Evolutionary conservation across 768 basidiomycete genomes (phyloP), one percentile per base, ranked within the genome.

Genomic region (Phallus indusiatus): DNA sequence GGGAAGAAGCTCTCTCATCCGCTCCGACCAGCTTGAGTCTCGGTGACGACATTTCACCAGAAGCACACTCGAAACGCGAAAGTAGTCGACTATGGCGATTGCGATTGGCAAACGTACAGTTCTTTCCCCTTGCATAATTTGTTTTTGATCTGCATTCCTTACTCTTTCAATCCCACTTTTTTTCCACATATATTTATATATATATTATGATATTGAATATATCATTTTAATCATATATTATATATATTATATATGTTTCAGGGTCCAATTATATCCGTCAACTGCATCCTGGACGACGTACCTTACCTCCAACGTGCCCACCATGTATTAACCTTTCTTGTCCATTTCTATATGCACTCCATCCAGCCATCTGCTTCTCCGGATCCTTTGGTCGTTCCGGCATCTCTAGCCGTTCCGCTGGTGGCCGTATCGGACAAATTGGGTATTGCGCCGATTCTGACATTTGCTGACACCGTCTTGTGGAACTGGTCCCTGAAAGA

Each of bases 391-490:
- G 66, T 78, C 54, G 81, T 99, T 35, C 95, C 95, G 1, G 77
- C 81, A 60, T 78, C 86, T 10, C 75, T 99, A 46, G 80, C 90
- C 1, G 71, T 89, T 21, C 94, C 95, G 0, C 77, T 96, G 28
- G 79, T 90, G 28, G 67, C 78, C 17, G 83, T 95, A 51, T 95
- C 92, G 14, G 78, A 78, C 10, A 71, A 79, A 54, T 79, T 99
- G 47, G 84, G 83, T 54, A 85, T 94, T n/a, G 93, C 94, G 6
- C 95, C 95, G 4, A 82, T 99, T 62, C 76, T 97, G 63, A 99
- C 94, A 0, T 99, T 93, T 68, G 90, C 94, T 24, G 95, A 96
- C 69, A 93, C 90, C 17, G 94, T 99, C 14, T 79, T 98, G 1
- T 99, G 92, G 91, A 96, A 97, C 68, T 87, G 82, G 78, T 82